Evolutionary conservation across 2,329 filamentous ascomycete genomes (phyloP).

Genomic region (Zymoseptoria ardabiliae): DNA sequence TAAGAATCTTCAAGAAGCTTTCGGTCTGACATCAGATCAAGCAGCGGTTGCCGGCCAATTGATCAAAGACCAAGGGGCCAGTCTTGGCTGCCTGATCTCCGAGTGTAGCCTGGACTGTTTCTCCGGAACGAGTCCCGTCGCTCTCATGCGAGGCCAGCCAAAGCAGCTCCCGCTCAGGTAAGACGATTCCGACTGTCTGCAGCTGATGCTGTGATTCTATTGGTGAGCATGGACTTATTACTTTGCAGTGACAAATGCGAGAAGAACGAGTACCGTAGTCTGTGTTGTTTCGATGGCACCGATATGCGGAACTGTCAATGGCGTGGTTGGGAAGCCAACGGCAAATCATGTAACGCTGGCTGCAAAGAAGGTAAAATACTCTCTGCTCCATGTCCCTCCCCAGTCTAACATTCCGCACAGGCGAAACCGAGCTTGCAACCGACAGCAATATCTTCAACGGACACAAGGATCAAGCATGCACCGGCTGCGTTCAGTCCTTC

Average conservation of each 20-base stretch:
- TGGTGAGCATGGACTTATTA: too few relatives aligned
- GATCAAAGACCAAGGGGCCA: too few relatives aligned
- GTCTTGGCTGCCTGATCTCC: too few relatives aligned
- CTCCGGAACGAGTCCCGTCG: conserved; percentile 22
- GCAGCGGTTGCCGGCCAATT: too few relatives aligned
- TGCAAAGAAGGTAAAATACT: conserved; percentile 17
- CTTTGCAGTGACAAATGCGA: too few relatives aligned
- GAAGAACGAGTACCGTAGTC: conserved; percentile 18
- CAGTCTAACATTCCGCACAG: neutral
- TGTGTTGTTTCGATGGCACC: conserved; percentile 25
- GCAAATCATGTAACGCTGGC: conserved; percentile 25
- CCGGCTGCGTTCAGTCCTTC: conserved; percentile 17
- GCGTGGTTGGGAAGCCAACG: conserved; percentile 24
- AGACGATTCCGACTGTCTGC: too few relatives aligned
- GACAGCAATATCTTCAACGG: conserved; percentile 27
- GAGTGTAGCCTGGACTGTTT: conserved; percentile 23
- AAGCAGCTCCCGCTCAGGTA: too few relatives aligned
- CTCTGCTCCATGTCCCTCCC: neutral
- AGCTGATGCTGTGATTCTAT: too few relatives aligned
- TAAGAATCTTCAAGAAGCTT: too few relatives aligned
- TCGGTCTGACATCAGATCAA: too few relatives aligned
- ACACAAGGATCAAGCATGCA: conserved; percentile 28
- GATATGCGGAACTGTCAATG: conserved; percentile 26
- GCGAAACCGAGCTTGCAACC: conserved; percentile 25
- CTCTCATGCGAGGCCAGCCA: conserved; percentile 29